These are phyloP conservation scores for Antitrichia curtipendula DNA, from an alignment of 225 moss, liverwort and hornwort species.

Conservation along the genomic window DNA sequence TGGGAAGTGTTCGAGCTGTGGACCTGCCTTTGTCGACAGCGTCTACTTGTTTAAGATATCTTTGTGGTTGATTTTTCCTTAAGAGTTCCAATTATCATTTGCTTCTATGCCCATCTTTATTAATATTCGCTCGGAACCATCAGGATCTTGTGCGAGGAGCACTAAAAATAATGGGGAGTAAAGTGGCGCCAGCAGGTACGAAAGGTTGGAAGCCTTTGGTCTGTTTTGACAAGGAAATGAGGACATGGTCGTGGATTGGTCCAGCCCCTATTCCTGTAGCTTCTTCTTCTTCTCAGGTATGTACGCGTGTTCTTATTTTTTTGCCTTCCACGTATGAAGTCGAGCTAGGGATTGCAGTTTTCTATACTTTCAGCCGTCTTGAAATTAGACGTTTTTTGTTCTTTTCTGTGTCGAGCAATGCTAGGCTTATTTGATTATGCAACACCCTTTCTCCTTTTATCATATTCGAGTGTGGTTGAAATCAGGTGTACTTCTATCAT, in stretches of 20 bases:
- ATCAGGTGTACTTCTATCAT: background rate
- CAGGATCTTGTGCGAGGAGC: conserved; percentile 69
- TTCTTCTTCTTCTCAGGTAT: conserved; percentile 50
- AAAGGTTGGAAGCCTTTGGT: conserved; percentile 78
- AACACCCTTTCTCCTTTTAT: background rate
- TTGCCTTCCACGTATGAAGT: background rate
- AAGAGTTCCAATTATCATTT: background rate
- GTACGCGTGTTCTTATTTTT: background rate
- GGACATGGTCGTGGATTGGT: conserved; percentile 66
- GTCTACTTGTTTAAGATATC: background rate
- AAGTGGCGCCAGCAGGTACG: conserved; percentile 54
- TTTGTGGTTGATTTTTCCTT: background rate
- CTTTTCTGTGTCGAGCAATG: background rate
- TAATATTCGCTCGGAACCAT: background rate
- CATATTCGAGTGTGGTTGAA: background rate
- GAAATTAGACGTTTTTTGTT: background rate
- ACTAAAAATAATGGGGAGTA: conserved; percentile 67
- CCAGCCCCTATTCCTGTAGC: conserved; percentile 30
- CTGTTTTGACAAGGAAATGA: conserved; percentile 54
- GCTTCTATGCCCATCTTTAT: background rate
- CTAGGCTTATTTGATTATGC: background rate
- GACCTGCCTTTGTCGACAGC: background rate
- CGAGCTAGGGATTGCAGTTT: background rate
- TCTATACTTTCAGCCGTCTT: background rate
- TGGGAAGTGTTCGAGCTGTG: background rate